Evolutionary conservation across 495 filamentous ascomycete genomes (phyloP), one percentile per base, ranked within the genome.

Genomic region (Hypoxylon trugodes): DNA sequence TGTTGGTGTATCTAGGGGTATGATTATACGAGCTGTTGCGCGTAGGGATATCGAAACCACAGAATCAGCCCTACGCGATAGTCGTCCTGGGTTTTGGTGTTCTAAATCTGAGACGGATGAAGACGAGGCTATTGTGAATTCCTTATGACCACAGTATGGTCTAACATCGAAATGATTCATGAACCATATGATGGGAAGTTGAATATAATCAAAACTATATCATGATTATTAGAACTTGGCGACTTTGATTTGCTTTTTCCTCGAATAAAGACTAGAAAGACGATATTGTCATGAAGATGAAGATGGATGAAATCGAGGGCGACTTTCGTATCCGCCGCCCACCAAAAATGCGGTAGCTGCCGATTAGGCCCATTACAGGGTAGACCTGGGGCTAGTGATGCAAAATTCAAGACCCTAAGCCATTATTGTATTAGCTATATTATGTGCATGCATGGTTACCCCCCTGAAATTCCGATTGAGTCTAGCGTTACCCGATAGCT

Each of bases 221-320:
- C 12, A 48, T 55, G 28, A 35, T 3, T 35, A 21, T 8, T 22
- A 25, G 25, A 15, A 9, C 9, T 55, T 48, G 24, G 0, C 3
- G 9, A 37, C 5, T 25, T 40, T 37, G 4, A 15, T 6, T 40
- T 25, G 3, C n/a, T 13, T 12, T 22, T 48, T 54, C 54, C 5
- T 35, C 4, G 4, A 46, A 12, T 32, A 41, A 46, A 12, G 25
- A 33, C 19, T 37, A 12, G 22, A 41, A 46, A 12, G 25, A 33
- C 19, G 26, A 54, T 35, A 41, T 54, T 37, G 26, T 53, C 4
- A n/a, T 47, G n/a, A 26, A 38, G 15, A 48, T 37, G 53, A 47
- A 22, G 49, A 28, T 58, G 28, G 43, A 62, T 49, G 43, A 62
- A 22, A 49, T 28, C 13, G 51, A 56, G 56, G 51, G 59, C 45